phyloP scores from a whole-genome alignment of 768 basidiomycete species.

The Cyathus striatus region DNA sequence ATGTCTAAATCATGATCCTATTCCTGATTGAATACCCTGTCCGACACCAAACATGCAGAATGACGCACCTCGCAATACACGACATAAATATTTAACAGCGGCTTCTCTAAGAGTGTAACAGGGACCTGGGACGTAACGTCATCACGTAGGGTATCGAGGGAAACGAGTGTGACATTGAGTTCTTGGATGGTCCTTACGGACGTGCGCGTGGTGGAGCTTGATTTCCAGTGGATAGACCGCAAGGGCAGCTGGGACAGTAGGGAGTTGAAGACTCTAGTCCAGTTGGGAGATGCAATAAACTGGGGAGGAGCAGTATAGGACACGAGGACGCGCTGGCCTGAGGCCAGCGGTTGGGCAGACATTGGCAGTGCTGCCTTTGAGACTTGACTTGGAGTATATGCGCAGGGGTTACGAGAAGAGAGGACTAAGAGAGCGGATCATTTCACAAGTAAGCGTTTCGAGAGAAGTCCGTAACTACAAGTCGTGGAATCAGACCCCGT shows the following conservation, averaged over 20 bases:
- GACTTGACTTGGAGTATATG: no score
- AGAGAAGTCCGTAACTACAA: no score
- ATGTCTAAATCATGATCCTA: constrained; percentile 59
- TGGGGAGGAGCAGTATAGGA: constrained; percentile 63
- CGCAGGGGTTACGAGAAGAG: no score
- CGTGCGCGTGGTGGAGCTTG: constrained; percentile 58
- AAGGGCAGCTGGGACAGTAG: constrained; percentile 76
- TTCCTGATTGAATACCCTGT: neutral
- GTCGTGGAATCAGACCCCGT: no score
- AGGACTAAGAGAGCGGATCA: neutral
- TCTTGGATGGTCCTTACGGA: constrained; percentile 85
- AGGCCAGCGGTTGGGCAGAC: constrained; percentile 15
- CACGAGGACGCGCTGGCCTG: constrained; percentile 50
- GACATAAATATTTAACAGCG: constrained; percentile 82
- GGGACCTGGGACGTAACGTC: constrained; percentile 75
- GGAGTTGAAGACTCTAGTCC: constrained; percentile 63
- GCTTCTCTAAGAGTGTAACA: constrained; percentile 76
- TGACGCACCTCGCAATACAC: constrained; percentile 79
- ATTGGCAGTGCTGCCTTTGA: constrained; percentile 15
- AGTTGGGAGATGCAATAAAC: constrained; percentile 66
- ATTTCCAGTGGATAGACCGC: constrained; percentile 92
- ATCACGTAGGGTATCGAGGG: constrained; percentile 63
- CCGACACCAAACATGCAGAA: neutral
- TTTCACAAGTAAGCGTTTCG: no score
- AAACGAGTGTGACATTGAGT: constrained; percentile 70